Evolutionary conservation across 768 basidiomycete genomes (phyloP).

Genomic region (Leccinum boreale): DNA sequence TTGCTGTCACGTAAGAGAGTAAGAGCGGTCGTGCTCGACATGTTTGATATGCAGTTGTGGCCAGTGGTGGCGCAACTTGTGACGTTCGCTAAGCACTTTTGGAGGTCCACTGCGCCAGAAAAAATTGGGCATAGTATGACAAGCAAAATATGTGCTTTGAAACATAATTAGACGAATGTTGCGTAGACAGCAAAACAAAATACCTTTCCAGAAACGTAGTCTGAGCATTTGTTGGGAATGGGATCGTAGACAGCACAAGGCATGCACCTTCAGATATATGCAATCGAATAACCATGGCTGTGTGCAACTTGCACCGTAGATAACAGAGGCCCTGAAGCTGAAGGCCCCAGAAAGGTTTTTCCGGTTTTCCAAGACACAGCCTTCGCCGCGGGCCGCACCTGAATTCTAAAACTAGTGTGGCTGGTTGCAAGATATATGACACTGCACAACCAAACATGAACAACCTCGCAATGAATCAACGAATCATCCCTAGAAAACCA

Average conservation of each 20-base stretch:
- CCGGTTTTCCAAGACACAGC: not conserved
- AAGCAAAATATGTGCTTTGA: not conserved
- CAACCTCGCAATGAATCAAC: not conserved
- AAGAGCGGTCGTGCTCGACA: slow-evolving; percentile 8
- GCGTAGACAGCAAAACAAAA: not conserved
- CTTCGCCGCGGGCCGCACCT: not conserved
- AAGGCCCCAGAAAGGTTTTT: not conserved
- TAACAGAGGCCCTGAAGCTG: not conserved
- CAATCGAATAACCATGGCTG: not conserved
- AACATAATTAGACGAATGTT: not conserved
- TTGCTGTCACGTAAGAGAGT: slow-evolving; percentile 12
- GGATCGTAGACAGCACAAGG: too few relatives aligned
- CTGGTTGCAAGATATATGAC: not conserved
- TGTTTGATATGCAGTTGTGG: slow-evolving; percentile 2
- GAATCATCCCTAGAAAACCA: not conserved
- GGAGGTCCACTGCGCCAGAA: slow-evolving; percentile 7
- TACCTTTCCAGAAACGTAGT: slow-evolving; percentile 4
- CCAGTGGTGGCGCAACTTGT: not conserved
- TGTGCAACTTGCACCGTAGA: not conserved
- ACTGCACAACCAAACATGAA: not conserved
- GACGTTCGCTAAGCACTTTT: slow-evolving; percentile 12
- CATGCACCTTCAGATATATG: not conserved
- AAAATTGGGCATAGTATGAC: not conserved
- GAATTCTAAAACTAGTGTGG: too few relatives aligned
- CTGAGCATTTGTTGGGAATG: slow-evolving; percentile 1